Percentiles rank a stretch among this genome's conserved stretches.
phyloP scores from a whole-genome alignment of 805 yeast genomes.

The Wickerhamomyces canadensis region DNA sequence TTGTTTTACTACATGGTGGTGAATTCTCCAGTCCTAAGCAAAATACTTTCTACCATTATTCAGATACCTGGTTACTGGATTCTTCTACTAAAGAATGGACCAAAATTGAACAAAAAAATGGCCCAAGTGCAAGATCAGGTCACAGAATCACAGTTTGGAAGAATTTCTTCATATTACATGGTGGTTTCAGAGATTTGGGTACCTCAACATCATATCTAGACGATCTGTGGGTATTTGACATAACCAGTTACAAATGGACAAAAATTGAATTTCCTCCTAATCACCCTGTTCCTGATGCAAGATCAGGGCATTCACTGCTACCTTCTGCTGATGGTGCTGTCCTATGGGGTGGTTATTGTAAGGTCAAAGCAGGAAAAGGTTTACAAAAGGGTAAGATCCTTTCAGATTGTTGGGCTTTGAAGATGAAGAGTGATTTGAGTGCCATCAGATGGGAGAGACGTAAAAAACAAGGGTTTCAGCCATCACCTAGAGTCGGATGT shows the following conservation, averaged over 20 bases:
- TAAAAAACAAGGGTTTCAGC: slow-evolving; percentile 83
- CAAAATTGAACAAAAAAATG: slow-evolving; percentile 68
- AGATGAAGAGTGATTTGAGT: slow-evolving; percentile 75
- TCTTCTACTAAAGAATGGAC: slow-evolving; percentile 84
- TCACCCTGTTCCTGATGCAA: slow-evolving; percentile 78
- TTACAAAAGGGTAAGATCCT: slow-evolving; percentile 87
- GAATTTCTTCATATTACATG: slow-evolving; percentile 76
- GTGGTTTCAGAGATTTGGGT: slow-evolving; percentile 92
- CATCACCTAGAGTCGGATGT: slow-evolving; percentile 93
- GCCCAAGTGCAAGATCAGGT: slow-evolving; percentile 87
- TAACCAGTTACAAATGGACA: slow-evolving; percentile 84
- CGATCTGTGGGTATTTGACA: slow-evolving; percentile 91
- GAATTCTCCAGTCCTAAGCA: slow-evolving; percentile 97
- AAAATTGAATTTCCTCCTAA: slow-evolving; percentile 83
- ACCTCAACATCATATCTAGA: slow-evolving; percentile 73
- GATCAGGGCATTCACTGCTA: slow-evolving; percentile 88
- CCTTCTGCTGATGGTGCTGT: slow-evolving; percentile 79
- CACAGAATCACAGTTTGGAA: slow-evolving; percentile 91
- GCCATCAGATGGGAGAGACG: slow-evolving; percentile 85
- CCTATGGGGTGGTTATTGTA: slow-evolving; percentile 90
- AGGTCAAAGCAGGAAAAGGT: slow-evolving; percentile 85
- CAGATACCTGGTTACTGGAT: slow-evolving; percentile 94
- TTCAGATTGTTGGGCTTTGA: slow-evolving; percentile 79
- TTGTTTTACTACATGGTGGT: slow-evolving; percentile 87
- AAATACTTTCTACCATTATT: slow-evolving; percentile 90